phyloP scores from a whole-genome alignment of 495 filamentous ascomycete species.

The Xylaria scruposa region DNA sequence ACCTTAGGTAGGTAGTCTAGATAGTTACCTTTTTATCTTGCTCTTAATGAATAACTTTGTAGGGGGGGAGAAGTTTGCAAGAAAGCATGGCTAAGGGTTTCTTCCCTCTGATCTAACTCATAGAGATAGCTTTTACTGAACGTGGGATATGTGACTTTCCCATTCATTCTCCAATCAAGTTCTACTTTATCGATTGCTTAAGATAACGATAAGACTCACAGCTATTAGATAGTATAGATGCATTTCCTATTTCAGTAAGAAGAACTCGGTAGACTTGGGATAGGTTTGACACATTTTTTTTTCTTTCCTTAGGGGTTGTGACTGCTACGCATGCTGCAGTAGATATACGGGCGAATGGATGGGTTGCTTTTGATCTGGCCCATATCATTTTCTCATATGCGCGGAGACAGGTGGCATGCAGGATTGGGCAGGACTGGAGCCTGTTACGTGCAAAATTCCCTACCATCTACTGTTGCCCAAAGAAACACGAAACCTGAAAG shows the following conservation, averaged over 20 bases:
- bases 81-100: background rate
- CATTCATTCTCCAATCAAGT: background rate
- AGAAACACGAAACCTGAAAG: conserved; percentile 10
- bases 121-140: background rate
- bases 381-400: background rate
- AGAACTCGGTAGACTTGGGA: conserved; percentile 3
- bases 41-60: background rate
- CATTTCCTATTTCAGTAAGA: conserved; percentile 20
- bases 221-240: background rate
- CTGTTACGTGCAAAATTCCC: conserved; percentile 17
- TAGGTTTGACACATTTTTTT: background rate
- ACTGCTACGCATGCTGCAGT: conserved; percentile 9
- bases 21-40: background rate
- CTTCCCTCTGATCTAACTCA: background rate
- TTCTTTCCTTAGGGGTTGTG: background rate
- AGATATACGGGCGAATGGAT: conserved; percentile 9
- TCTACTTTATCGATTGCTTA: background rate
- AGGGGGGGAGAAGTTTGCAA: background rate
- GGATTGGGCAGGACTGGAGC: conserved; percentile 20
- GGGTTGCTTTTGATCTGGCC: conserved; percentile 2
- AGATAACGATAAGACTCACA: background rate
- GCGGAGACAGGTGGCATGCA: conserved; percentile 27
- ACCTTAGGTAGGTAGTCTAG: too few relatives aligned
- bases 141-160: background rate
- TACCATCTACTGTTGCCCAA: conserved; percentile 19